Evolutionary conservation across 257 asterid genomes (phyloP).

Genomic region (Solanum paucissectum): DNA sequence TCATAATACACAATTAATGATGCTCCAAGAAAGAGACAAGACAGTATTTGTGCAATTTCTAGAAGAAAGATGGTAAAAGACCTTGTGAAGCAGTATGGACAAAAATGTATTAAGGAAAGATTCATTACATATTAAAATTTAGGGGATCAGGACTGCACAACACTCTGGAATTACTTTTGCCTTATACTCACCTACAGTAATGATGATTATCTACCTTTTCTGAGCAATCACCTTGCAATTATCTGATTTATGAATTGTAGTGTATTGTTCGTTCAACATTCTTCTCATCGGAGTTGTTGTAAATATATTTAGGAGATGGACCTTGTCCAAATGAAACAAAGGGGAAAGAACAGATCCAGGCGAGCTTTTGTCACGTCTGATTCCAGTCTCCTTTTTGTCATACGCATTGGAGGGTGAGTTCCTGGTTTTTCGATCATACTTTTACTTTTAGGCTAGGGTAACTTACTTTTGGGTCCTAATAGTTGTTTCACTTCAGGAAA

Average conservation of each 20-base stretch:
- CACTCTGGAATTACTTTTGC: neutral
- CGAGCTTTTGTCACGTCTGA: constrained; percentile 17
- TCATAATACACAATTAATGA: neutral
- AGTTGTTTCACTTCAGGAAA: constrained; percentile 38
- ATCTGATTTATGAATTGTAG: neutral
- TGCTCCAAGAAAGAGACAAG: neutral
- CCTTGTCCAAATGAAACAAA: constrained; percentile 63
- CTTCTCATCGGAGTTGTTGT: neutral
- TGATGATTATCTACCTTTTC: neutral
- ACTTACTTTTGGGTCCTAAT: neutral
- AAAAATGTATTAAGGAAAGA: neutral
- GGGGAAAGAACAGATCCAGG: constrained; percentile 44
- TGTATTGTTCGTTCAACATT: neutral
- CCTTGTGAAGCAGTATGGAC: neutral
- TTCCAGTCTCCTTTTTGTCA: constrained; percentile 59
- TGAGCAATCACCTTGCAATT: neutral
- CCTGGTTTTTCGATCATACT: neutral
- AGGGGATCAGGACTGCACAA: neutral
- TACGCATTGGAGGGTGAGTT: constrained; percentile 83
- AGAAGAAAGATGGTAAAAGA: neutral
- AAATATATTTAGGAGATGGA: constrained; percentile 64
- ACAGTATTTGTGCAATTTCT: neutral
- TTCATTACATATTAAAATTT: neutral
- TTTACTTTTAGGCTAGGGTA: neutral
- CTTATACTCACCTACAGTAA: neutral